Base-by-base conservation (phyloP, 1,284 basidiomycete species). In the Phylloporus sp. region DNA sequence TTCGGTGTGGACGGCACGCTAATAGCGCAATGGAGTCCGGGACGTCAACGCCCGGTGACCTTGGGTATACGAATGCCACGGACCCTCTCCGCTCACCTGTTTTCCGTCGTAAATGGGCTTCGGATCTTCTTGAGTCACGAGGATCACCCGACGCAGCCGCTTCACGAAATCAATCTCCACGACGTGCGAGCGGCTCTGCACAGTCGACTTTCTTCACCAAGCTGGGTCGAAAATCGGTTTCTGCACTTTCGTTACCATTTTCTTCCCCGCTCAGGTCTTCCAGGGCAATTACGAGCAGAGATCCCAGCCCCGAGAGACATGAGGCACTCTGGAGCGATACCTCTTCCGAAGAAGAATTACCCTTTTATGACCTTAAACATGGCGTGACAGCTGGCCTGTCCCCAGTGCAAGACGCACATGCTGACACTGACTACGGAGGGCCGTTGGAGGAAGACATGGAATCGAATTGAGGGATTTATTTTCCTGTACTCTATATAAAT, bases 301-400 rank as follows among this genome's bases (percentile, higher is more conserved):
- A 82, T 17, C 67, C 75, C 0, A 75, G 76, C 60, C 71, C 73
- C 15, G 81, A 80, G 39, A 73, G 69, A 57, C 75, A 75, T 19
- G 85, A 84, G 61, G 78, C 81, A 45, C 72, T 79, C 5, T 91
- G 88, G 87, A 90, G 89, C 70, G 90, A 92, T 74, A 90, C 86
- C 71, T 91, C 90, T 7, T 89, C 88, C 10, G 88, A 86, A 43
- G 88, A 87, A 62, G 86, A 87, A 63, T 67, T 82, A 29, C 78
- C 79, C 12, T 47, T 78, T 6, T 73, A 80, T 60, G 77, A 80
- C 8, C 69, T 69, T 15, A 73, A 73, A 65, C 69, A 68, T 14
- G 49, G 63, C 25, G 73, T 75, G 41, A 71, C 71, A 66, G 73
- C 80, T 60, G 65, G 66, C n/a, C 52, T 69, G 59, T 53, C 64